Evolutionary conservation across 2,329 filamentous ascomycete genomes (phyloP), one percentile per base, ranked within the genome.

Genomic region (Gyromitra esculenta): DNA sequence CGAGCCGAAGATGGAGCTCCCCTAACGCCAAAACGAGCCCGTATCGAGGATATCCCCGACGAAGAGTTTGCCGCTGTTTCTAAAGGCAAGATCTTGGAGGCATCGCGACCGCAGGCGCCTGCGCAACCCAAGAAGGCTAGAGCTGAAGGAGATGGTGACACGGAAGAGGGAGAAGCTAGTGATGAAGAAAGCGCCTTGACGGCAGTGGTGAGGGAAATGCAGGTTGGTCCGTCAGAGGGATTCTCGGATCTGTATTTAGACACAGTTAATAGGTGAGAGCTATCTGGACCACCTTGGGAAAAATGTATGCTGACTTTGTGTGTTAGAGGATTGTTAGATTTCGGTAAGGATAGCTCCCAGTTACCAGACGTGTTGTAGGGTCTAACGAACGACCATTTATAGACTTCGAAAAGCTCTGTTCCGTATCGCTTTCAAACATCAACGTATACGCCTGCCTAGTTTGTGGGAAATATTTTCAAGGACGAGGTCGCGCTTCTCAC

Each of bases 351-450:
- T 45, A 6, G 13, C 45, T 9, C 50, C 8, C 25, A 18, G n/a
- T 8, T n/a, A 9, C 50, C 21, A n/a, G 6, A 21, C 21, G 3
- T 52, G 5, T 18, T 11, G 48, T 21, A 39, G n/a, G 4, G 11
- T 11, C 31, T 31, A 64, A 63, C 25, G 77, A 35, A 59, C 7
- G 37, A 35, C 39, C 69, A 7, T 31, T 43, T 31, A 41, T 98
- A 83, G 96, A 99, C 84, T 99, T 99, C 83, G 96, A 99, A 83
- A 99, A 99, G 86, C 89, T 97, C 11, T 99, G 96, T 85, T 98
- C 95, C 31, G 88, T 99, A 80, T 97, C 93, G 43, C 88, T 99
- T 6, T 97, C 94, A 63, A 98, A 98, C 83, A 97, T 98, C 85
- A 99, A 99, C 83, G 94, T 99, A 57, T 99, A 99, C 83, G 96